Evolutionary conservation across 768 basidiomycete genomes (phyloP).

Genomic region (Tephrocybe rancida): DNA sequence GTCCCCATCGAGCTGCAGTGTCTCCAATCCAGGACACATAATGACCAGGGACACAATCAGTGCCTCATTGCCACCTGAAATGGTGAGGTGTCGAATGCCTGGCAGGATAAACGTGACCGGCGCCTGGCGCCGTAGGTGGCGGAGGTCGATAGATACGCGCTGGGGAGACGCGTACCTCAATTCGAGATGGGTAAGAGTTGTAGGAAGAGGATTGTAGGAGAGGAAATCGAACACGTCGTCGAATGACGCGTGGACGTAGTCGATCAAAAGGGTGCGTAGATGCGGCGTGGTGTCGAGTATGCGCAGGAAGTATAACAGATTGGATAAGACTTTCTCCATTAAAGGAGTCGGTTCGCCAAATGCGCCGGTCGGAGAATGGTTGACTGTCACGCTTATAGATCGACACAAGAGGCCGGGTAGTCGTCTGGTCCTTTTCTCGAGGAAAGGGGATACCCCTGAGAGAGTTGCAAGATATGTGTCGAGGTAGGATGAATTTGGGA

Average conservation of each 20-base stretch:
- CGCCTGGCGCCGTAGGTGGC: background rate
- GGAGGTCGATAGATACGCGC: background rate
- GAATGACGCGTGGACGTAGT: constrained; percentile 6
- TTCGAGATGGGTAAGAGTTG: constrained; percentile 1
- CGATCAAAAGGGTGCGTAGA: constrained; percentile 7
- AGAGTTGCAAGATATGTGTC: constrained; percentile 13
- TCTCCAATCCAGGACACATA: constrained; percentile 9
- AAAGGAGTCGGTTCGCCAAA: background rate
- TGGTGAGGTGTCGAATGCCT: constrained; percentile 3
- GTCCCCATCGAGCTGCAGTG: constrained; percentile 3
- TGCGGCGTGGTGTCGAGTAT: constrained; percentile 11
- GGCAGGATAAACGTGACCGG: background rate
- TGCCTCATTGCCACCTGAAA: constrained; percentile 1
- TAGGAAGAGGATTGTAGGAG: constrained; percentile 12
- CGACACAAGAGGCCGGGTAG: constrained; percentile 6
- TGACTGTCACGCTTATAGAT: constrained; percentile 13
- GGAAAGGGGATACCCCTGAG: constrained; percentile 1
- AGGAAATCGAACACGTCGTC: constrained; percentile 14
- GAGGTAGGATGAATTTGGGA: constrained; percentile 17
- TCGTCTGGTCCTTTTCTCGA: background rate
- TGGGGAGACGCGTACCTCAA: constrained; percentile 2
- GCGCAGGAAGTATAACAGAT: constrained; percentile 11
- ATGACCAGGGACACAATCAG: constrained; percentile 2
- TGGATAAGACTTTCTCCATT: constrained; percentile 7
- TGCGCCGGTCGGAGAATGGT: constrained; percentile 3